Base-by-base conservation (phyloP, 208 protist species). In the Trichomonas vaginalis region DNA sequence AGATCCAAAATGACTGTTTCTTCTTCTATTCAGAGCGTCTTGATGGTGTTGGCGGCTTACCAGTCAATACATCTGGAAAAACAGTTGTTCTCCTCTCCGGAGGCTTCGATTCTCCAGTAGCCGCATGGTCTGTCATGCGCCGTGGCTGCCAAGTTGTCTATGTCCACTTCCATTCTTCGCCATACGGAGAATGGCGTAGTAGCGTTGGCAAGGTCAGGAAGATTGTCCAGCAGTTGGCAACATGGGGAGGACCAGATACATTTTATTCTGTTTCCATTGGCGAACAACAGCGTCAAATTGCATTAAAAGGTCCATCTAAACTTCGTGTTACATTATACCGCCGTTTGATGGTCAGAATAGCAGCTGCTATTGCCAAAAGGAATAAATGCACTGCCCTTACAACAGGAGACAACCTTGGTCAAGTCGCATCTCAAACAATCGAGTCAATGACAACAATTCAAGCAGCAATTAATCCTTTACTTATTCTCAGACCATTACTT, bases 361-460 rank as follows among this genome's bases (percentile, higher is more conserved):
- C 86, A 35, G 14, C 15, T 56, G 45, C 42, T 39, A 48, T 92
- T 51, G 45, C 45, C 17, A 45, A 48, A 32, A 51, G 56, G 37
- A n/a, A 48, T 27, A 92, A 51, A 92, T 92, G 86, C 86, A 35
- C 27, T 17, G 21, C 86, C 35, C 17, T 92, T 4, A 39, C 45
- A 39, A 92, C 86, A 51, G 86, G 86, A 12, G 86, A 92, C 45
- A 51, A 27, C 6, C 86, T 92, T 51, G 86, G 86, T 39, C 86
- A 92, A 92, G 86, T 92, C 17, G 86, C 86, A 9, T 92, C 86
- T 12, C 86, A 92, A 47, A 92, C 86, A n/a, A 92, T 92, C 27
- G 45, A 92, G 37, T 39, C 27, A 21, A 92, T 92, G 86, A 92
- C 86, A 17, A 47, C 86, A 51, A 92, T 92, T 39, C 86, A 92